Percentiles rank a stretch among this genome's conserved stretches.
Conservation (phyloP, 495 filamentous ascomycete species). For the Neurospora hispaniola region DNA sequence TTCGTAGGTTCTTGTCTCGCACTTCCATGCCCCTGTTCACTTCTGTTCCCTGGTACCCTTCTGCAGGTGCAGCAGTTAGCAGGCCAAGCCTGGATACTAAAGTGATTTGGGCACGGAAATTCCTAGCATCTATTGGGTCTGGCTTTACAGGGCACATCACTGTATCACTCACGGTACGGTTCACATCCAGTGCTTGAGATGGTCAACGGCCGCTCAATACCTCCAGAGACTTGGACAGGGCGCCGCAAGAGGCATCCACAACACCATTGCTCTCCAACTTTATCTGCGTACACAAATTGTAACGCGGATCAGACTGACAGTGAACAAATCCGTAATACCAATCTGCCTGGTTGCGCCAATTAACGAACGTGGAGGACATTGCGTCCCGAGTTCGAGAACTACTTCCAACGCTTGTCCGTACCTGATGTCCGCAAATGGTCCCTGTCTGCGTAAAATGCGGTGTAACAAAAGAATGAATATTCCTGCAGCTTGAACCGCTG, state of each 20-base stretch:
- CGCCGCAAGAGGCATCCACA: background rate
- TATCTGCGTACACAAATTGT: background rate
- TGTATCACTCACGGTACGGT: background rate
- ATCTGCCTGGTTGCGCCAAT: background rate
- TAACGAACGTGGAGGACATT: background rate
- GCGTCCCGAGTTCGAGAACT: background rate
- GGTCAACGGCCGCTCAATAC: background rate
- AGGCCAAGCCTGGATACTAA: no score
- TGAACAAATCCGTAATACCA: background rate
- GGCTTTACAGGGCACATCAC: no score
- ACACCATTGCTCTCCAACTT: background rate
- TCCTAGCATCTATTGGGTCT: no score
- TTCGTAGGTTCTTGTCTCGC: background rate
- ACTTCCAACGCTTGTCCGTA: background rate
- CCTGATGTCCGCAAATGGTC: background rate
- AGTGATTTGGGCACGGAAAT: no score
- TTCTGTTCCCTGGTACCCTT: background rate
- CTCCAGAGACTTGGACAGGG: background rate
- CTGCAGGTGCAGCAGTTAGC: background rate
- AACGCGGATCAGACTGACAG: background rate
- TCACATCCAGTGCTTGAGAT: background rate
- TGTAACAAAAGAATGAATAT: background rate
- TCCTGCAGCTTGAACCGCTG: background rate
- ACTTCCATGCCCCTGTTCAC: background rate
- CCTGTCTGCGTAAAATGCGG: background rate